Conservation (phyloP, 306 rosid species). For the Prunus dulcis region DNA sequence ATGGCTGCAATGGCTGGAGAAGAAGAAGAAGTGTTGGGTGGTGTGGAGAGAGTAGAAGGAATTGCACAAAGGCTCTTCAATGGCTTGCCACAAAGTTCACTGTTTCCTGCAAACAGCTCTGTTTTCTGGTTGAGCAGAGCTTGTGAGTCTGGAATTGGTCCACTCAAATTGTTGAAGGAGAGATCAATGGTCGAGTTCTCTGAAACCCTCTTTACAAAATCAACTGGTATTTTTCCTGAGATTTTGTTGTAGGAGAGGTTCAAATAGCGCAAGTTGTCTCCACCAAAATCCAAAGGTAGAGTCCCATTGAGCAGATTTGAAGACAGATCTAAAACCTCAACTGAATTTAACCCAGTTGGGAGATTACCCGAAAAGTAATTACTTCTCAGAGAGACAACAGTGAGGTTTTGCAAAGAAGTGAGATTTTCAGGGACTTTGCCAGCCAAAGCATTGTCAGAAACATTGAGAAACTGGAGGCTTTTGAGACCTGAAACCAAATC, state of each 20-base stretch:
- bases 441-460: slow-evolving; percentile 77
- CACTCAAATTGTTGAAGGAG: slow-evolving; percentile 79
- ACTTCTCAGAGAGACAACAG: slow-evolving; percentile 57
- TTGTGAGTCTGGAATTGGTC: slow-evolving; percentile 56
- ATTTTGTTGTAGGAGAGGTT: slow-evolving; percentile 83
- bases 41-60: slow-evolving; percentile 64
- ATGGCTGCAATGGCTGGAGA: slow-evolving; percentile 92
- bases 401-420: slow-evolving; percentile 48
- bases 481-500: slow-evolving; percentile 42
- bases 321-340: slow-evolving; percentile 77
- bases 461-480: slow-evolving; percentile 65
- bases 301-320: slow-evolving; percentile 76
- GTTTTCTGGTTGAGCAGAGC: slow-evolving; percentile 55
- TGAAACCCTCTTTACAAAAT: slow-evolving; percentile 45
- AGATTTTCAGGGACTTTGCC: slow-evolving; percentile 64
- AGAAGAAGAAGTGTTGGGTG: slow-evolving; percentile 48
- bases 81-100: slow-evolving; percentile 82
- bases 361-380: slow-evolving; percentile 67
- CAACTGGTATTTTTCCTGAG: slow-evolving; percentile 57
- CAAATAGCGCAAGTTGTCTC: slow-evolving; percentile 52
- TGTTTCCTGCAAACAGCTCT: slow-evolving; percentile 58
- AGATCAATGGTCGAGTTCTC: slow-evolving; percentile 66
- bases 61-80: slow-evolving; percentile 61
- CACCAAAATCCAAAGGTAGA: slow-evolving; percentile 56
- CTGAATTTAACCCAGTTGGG: slow-evolving; percentile 44